Evolutionary conservation across 1,284 basidiomycete genomes (phyloP), one percentile per base, ranked within the genome.

Genomic region (Irpex sp.): DNA sequence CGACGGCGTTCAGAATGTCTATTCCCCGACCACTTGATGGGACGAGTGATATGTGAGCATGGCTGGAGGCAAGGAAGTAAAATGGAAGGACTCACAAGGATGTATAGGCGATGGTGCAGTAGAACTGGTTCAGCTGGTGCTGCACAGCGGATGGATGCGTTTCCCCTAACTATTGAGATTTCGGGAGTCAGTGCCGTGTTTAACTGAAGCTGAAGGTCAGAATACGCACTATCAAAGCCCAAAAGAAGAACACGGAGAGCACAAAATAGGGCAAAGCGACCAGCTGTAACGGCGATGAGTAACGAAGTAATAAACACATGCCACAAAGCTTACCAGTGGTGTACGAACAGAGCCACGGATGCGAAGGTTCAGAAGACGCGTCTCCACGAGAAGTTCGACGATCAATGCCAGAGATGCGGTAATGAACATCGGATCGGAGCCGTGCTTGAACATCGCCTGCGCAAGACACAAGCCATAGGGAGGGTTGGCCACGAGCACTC

Each of bases 401-500:
- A 70, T 65, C 43, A 69, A 43, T 15, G 67, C 61, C 53, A 69
- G 61, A 33, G 68, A 68, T n/a, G 66, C 65, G 4, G 65, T 54
- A 1, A 65, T 63, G 49, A 67, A 67, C 70, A 67, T 68, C n/a
- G 64, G 63, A 53, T 66, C 66, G 11, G 66, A 36, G 21, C 69
- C 68, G 33, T 64, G 58, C 26, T 68, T 59, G 19, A 72, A 55
- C 39, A 68, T 62, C 51, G 68, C 68, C 57, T 70, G 69, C 15
- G 61, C 59, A 13, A 66, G 62, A 46, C 70, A 70, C 54, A 70
- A 58, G 21, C 46, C 61, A 53, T 46, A 31, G 26, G 68, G 65
- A 1, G 67, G 66, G 9, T 54, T 35, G 1, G 63, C 65, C 19
- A 66, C 61, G 17, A 64, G 50, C 8, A 69, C 57, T 5, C 64